Conservation (phyloP, 1,139 yeast genomes). For the Geotrichum citri-aurantii region DNA sequence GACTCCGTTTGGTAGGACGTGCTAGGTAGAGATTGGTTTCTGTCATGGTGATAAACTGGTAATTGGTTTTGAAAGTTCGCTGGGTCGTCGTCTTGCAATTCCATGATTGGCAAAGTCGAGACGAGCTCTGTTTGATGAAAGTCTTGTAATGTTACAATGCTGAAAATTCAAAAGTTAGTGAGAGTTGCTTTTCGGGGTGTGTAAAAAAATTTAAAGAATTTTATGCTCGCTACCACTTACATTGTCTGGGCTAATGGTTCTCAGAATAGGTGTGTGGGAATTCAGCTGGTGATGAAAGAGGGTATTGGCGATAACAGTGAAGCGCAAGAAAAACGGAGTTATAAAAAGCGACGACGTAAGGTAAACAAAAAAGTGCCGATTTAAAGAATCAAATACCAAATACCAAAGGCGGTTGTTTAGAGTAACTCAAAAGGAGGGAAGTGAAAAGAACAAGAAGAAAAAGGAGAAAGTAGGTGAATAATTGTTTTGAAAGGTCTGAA, state of each 20-base stretch:
- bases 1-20: conserved; percentile 20
- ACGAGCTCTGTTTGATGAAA: background rate
- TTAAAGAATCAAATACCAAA: background rate
- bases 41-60: conserved; percentile 24
- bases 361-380: background rate
- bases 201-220: background rate
- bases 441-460: background rate
- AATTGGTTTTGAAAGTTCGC: background rate
- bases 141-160: background rate
- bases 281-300: background rate
- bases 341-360: background rate
- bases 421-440: background rate
- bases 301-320: background rate
- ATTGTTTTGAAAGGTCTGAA: background rate
- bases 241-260: background rate
- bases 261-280: background rate
- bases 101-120: background rate
- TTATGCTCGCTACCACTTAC: background rate
- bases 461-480: background rate
- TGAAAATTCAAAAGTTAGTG: background rate
- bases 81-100: background rate
- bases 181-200: background rate
- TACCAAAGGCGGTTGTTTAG: background rate
- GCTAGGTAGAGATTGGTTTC: conserved; percentile 32
- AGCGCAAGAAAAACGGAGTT: background rate